Conservation (phyloP, 805 yeast species). For the Yarrowia divulgata region DNA sequence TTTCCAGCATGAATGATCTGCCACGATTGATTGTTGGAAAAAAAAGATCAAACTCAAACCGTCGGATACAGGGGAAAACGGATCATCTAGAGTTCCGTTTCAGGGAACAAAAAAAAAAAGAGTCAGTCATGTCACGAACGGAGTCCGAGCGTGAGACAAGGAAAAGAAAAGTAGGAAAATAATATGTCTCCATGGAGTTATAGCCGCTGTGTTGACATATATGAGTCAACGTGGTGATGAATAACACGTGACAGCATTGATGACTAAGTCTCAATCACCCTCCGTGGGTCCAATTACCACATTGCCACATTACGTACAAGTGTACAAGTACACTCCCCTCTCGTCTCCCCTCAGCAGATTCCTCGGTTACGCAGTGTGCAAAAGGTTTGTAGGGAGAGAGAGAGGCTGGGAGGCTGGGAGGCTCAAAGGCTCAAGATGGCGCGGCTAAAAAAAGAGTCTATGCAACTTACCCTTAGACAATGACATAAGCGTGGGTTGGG, state of each 20-base stretch:
- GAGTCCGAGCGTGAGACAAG: no score
- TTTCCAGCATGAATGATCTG: no score
- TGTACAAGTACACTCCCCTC: no score
- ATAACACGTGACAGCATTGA: no score
- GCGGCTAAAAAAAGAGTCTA: conserved; percentile 3
- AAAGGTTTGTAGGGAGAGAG: neutral
- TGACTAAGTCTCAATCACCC: no score
- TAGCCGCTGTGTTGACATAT: no score
- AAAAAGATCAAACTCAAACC: neutral
- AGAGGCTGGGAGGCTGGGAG: neutral
- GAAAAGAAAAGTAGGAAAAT: no score
- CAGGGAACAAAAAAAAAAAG: neutral
- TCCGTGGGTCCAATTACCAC: no score
- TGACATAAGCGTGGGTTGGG: neutral
- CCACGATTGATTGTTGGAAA: no score
- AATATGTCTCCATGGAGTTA: no score
- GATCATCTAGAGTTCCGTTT: conserved; percentile 1
- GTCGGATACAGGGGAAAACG: neutral
- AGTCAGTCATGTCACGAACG: neutral
- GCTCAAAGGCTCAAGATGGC: neutral
- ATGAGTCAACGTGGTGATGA: no score
- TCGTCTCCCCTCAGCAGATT: neutral
- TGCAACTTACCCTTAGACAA: neutral
- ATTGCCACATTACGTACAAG: no score
- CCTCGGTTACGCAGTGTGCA: conserved; percentile 3